Conservation (phyloP, 345 rosid genomes). For the Sonneratia caseolaris region DNA sequence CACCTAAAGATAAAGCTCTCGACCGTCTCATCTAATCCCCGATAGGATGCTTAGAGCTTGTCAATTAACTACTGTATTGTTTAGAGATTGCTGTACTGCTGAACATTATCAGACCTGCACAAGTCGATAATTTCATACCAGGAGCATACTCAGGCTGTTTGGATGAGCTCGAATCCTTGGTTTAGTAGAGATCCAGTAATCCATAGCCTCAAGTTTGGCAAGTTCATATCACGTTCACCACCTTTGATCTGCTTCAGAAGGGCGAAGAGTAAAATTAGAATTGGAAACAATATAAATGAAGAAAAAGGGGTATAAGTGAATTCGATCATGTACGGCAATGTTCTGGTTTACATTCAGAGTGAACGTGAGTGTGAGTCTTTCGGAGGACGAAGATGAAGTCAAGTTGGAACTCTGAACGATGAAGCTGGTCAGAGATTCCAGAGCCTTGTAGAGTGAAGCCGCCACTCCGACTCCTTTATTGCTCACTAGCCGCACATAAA, state of each 20-base stretch:
- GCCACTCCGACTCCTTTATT: conserved; percentile 53
- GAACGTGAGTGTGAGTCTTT: conserved; percentile 45
- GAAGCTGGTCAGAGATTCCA: conserved; percentile 65
- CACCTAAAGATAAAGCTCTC: neutral
- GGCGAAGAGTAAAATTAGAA: neutral
- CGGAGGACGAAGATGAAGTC: conserved; percentile 37
- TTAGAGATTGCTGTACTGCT: neutral
- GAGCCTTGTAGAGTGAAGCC: conserved; percentile 52
- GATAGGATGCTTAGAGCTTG: no score
- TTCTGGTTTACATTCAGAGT: conserved; percentile 37
- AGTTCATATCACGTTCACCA: conserved; percentile 34
- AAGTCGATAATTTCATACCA: neutral
- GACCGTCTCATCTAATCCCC: neutral
- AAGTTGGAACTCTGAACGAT: conserved; percentile 58
- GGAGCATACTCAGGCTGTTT: neutral
- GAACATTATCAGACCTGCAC: neutral
- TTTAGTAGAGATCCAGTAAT: conserved; percentile 59
- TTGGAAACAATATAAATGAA: neutral
- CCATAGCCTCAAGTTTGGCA: conserved; percentile 63
- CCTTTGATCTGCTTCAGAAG: conserved; percentile 32
- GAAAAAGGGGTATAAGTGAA: no score
- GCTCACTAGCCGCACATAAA: conserved; percentile 51
- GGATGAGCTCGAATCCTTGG: conserved; percentile 56
- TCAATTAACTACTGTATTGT: neutral
- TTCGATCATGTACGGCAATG: neutral